These are phyloP conservation scores for Stephania japonica DNA, from an alignment of 164 flowering plant species.

Conservation along the genomic window DNA sequence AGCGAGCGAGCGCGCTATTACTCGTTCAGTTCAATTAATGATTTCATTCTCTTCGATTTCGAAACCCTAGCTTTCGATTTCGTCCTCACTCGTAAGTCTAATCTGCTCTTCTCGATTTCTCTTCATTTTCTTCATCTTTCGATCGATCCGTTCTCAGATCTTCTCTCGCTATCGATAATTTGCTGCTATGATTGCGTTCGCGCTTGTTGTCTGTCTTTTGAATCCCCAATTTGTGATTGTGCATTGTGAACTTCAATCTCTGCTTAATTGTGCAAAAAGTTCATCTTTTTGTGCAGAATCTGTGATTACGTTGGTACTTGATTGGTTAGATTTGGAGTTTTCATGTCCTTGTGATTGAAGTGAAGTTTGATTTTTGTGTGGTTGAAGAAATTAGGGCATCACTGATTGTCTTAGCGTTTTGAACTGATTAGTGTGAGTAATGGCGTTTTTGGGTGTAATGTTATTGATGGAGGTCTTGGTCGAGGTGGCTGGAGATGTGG, in stretches of 20 bases:
- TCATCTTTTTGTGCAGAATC: not conserved
- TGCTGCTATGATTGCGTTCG: not conserved
- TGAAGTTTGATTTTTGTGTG: not conserved
- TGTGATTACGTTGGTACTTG: not conserved
- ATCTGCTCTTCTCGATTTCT: not conserved
- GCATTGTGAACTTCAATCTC: not conserved
- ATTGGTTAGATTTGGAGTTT: not conserved
- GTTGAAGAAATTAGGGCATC: not conserved
- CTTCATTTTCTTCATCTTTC: not conserved
- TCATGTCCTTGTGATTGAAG: not conserved
- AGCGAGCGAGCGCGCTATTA: not conserved
- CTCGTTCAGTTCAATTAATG: not conserved
- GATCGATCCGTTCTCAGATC: not conserved
- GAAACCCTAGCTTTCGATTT: not conserved
- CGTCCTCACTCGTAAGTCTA: not conserved
- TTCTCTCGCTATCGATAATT: too few species aligned
- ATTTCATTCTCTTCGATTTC: not conserved
- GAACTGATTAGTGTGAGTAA: not conserved
- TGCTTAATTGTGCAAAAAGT: not conserved
- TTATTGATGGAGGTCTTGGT: not conserved
- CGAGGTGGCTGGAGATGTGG: not conserved
- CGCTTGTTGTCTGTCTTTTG: not conserved
- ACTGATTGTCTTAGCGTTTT: not conserved
- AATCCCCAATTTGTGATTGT: not conserved
- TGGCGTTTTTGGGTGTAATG: not conserved